Conservation (phyloP, 805 yeast genomes). For the Cyberlindnera xylosilytica region DNA sequence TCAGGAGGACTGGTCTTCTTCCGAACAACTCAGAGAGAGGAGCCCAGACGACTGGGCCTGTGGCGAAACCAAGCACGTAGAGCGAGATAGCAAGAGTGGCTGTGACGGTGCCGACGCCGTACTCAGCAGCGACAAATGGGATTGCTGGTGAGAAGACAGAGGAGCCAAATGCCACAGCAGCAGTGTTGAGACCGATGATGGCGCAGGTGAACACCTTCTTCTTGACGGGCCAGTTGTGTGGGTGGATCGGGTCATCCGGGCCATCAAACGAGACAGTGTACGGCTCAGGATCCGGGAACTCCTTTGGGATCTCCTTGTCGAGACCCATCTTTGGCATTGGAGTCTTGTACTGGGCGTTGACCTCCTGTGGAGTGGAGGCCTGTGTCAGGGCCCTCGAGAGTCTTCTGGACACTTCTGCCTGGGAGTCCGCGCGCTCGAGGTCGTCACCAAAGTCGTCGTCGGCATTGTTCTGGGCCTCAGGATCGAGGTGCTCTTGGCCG, state of each 20-base stretch:
- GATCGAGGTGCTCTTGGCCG: background rate
- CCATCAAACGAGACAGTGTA: conserved; percentile 77
- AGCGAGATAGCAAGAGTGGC: conserved; percentile 74
- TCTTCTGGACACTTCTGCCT: conserved; percentile 26
- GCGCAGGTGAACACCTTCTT: conserved; percentile 45
- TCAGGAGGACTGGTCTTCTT: conserved; percentile 56
- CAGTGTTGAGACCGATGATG: conserved; percentile 47
- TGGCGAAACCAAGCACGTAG: conserved; percentile 89
- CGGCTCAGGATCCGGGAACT: conserved; percentile 59
- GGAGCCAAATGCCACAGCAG: conserved; percentile 69
- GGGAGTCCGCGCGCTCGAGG: conserved; percentile 10
- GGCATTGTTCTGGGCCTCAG: conserved; percentile 6
- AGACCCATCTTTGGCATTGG: conserved; percentile 65
- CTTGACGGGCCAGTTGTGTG: conserved; percentile 67
- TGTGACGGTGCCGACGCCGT: conserved; percentile 62
- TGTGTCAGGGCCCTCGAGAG: conserved; percentile 43
- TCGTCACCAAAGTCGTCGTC: conserved; percentile 8
- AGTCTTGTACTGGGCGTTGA: conserved; percentile 30
- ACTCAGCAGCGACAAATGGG: conserved; percentile 44
- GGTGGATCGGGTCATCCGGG: conserved; percentile 73
- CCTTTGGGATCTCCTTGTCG: conserved; percentile 38
- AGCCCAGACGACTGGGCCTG: conserved; percentile 90
- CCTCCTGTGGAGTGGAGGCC: conserved; percentile 27
- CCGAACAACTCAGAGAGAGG: conserved; percentile 81
- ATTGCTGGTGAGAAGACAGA: conserved; percentile 74